Evolutionary conservation across 2,329 filamentous ascomycete genomes (phyloP).

Genomic region (Colletotrichum noveboracense): DNA sequence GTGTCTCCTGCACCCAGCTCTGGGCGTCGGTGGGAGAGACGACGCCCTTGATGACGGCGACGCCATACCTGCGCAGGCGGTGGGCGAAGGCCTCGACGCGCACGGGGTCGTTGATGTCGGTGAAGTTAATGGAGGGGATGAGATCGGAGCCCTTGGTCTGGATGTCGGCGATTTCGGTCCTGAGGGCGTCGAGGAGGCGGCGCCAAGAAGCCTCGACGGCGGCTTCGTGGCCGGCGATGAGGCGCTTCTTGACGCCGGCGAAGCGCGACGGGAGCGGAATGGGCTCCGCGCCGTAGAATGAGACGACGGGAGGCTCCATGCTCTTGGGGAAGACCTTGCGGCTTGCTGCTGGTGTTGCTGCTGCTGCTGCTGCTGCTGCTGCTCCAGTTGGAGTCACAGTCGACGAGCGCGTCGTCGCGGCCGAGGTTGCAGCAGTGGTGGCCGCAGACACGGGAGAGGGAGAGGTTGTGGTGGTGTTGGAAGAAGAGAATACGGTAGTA

Average conservation of each 20-base stretch:
- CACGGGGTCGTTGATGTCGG: conserved; percentile 36
- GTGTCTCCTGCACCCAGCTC: conserved; percentile 56
- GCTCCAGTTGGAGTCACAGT: background rate
- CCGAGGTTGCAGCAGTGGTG: background rate
- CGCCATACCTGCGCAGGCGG: conserved; percentile 33
- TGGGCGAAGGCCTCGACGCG: conserved; percentile 29
- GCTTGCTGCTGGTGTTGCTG: conserved; percentile 8
- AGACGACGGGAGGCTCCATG: conserved; percentile 48
- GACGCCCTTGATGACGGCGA: conserved; percentile 36
- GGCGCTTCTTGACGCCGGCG: conserved; percentile 41
- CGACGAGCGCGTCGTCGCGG: conserved; percentile 12
- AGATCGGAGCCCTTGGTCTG: conserved; percentile 35
- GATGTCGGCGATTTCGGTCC: conserved; percentile 41
- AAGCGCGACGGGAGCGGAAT: conserved; percentile 44
- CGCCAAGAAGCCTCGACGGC: conserved; percentile 43
- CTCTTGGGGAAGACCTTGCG: conserved; percentile 21
- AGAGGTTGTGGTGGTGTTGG: background rate
- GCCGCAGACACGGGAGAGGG: conserved; percentile 3
- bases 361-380: background rate
- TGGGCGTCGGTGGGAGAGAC: conserved; percentile 29
- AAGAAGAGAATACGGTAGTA: background rate
- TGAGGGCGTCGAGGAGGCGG: conserved; percentile 40
- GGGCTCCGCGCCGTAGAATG: conserved; percentile 60
- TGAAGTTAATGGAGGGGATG: conserved; percentile 47
- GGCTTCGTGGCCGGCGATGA: conserved; percentile 42